Evolutionary conservation across 805 yeast species (phyloP).

Genomic region (Sugiyamaella mastotermitis): DNA sequence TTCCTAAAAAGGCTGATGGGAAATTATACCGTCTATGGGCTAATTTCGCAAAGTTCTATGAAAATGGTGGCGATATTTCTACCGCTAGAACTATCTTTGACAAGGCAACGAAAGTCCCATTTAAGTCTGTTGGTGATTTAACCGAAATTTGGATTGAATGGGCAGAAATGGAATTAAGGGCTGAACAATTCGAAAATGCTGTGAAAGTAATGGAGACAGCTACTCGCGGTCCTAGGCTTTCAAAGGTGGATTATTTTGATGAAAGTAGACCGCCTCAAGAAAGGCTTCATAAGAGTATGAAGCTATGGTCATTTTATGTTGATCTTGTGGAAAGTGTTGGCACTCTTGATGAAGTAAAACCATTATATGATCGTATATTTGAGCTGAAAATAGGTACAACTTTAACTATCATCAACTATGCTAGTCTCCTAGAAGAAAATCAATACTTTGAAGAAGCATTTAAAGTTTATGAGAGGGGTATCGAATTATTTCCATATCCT

Average conservation of each 20-base stretch:
- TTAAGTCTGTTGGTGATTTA: conserved; percentile 52
- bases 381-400: conserved; percentile 65
- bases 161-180: conserved; percentile 58
- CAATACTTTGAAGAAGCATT: conserved; percentile 45
- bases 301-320: conserved; percentile 68
- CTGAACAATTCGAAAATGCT: conserved; percentile 42
- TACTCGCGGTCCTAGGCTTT: conserved; percentile 34
- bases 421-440: conserved; percentile 49
- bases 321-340: conserved; percentile 49
- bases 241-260: conserved; percentile 36
- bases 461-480: conserved; percentile 61
- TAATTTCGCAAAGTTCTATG: conserved; percentile 60
- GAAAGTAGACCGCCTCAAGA: conserved; percentile 46
- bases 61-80: conserved; percentile 42
- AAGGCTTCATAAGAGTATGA: conserved; percentile 52
- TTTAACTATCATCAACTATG: conserved; percentile 57
- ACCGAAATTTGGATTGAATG: conserved; percentile 68
- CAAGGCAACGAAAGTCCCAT: conserved; percentile 68
- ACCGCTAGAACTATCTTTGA: conserved; percentile 59
- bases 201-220: conserved; percentile 38
- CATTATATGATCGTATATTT: conserved; percentile 49
- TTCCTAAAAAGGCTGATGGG: conserved; percentile 46
- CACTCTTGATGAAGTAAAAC: conserved; percentile 31
- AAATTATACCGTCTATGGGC: conserved; percentile 60
- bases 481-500: conserved; percentile 55